Evolutionary conservation across 768 basidiomycete genomes (phyloP).

Genomic region (Psilocybe cubensis): DNA sequence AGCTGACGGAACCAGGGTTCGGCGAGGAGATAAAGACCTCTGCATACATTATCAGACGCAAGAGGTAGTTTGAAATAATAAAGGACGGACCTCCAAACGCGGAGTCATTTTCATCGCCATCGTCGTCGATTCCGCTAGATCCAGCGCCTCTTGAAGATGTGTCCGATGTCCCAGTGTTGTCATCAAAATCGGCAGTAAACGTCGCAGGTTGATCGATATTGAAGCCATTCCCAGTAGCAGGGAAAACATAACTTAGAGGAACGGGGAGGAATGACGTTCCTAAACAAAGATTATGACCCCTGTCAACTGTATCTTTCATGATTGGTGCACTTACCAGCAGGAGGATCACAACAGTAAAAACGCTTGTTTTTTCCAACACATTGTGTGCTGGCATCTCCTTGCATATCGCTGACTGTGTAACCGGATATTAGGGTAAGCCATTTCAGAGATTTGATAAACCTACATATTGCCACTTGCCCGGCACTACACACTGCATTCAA

Average conservation of each 20-base stretch:
- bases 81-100: conserved; percentile 3
- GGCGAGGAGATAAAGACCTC: conserved; percentile 28
- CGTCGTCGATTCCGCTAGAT: conserved; percentile 10
- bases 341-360: conserved; percentile 23
- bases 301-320: neutral
- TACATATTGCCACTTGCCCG: conserved; percentile 22
- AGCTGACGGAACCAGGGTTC: conserved; percentile 25
- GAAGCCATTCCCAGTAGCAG: conserved; percentile 10
- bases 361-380: conserved; percentile 15
- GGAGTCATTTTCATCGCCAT: conserved; percentile 15
- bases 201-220: conserved; percentile 14
- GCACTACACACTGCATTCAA: conserved; percentile 19
- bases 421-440: neutral
- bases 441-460: neutral
- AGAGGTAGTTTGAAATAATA: neutral
- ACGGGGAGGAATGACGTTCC: conserved; percentile 6
- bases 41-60: neutral
- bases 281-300: neutral
- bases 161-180: conserved; percentile 16
- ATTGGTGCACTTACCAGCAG: conserved; percentile 1
- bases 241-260: conserved; percentile 17
- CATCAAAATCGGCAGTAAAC: conserved; percentile 19
- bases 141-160: conserved; percentile 5
- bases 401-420: conserved; percentile 22
- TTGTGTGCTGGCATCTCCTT: conserved; percentile 19